Evolutionary conservation across 331 rosid species (phyloP).

Genomic region (Cydonia oblonga): DNA sequence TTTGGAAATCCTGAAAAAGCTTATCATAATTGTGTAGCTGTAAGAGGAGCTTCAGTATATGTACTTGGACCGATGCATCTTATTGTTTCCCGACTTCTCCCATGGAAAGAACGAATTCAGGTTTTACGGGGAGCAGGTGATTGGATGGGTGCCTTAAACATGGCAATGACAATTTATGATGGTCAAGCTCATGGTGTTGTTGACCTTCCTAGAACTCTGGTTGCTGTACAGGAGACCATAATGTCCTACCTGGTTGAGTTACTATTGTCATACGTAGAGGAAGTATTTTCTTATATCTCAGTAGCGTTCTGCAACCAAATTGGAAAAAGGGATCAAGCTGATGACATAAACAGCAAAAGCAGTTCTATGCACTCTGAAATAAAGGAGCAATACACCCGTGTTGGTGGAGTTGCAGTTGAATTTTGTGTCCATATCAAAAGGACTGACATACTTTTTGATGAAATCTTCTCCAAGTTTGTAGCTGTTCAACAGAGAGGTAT

Average conservation of each 20-base stretch:
- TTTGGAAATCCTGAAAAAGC: constrained; percentile 93
- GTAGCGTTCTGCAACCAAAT: constrained; percentile 89
- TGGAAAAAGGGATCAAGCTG: constrained; percentile 47
- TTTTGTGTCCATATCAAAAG: constrained; percentile 93
- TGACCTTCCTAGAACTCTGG: constrained; percentile 91
- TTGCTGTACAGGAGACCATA: constrained; percentile 80
- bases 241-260: constrained; percentile 87
- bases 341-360: constrained; percentile 30
- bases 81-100: constrained; percentile 78
- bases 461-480: constrained; percentile 70
- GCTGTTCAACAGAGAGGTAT: constrained; percentile 83
- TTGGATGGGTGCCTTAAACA: constrained; percentile 97
- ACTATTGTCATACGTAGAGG: constrained; percentile 84
- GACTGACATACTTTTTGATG: constrained; percentile 87
- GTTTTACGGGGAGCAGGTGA: constrained; percentile 86
- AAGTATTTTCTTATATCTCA: constrained; percentile 89
- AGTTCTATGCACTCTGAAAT: constrained; percentile 64
- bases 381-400: constrained; percentile 87
- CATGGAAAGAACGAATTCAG: constrained; percentile 89
- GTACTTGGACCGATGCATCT: constrained; percentile 74
- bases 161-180: constrained; percentile 90
- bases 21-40: constrained; percentile 68
- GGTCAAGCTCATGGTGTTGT: constrained; percentile 90
- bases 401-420: constrained; percentile 99
- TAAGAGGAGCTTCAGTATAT: constrained; percentile 91